These are phyloP conservation scores for Entrophospora sp. DNA, from an alignment of 192 early-diverging fungal species.

Conservation along the genomic window DNA sequence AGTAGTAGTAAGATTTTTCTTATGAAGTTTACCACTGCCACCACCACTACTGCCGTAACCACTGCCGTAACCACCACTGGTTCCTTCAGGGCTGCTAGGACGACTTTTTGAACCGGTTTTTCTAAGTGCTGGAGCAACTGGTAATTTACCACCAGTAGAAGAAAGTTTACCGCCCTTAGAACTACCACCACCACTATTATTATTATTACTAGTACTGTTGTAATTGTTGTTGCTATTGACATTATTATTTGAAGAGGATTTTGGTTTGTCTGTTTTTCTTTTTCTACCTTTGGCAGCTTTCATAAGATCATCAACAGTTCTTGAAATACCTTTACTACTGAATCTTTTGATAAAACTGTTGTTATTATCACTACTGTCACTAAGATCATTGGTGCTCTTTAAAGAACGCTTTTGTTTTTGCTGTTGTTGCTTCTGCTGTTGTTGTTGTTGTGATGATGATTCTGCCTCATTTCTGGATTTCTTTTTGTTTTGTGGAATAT, in stretches of 20 bases:
- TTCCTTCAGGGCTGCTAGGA: conserved; percentile 13
- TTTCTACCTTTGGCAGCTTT: background rate
- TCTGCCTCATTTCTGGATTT: conserved; percentile 9
- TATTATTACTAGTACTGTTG: too few relatives aligned
- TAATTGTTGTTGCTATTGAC: conserved; percentile 5
- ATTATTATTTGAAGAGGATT: background rate
- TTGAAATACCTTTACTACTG: background rate
- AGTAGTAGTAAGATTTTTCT: background rate
- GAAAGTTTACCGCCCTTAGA: too few relatives aligned
- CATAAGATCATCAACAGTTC: conserved; percentile 10
- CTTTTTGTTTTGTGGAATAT: conserved; percentile 18
- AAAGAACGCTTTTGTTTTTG: too few relatives aligned
- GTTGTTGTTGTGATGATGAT: too few relatives aligned
- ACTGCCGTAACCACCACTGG: background rate
- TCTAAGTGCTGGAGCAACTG: background rate
- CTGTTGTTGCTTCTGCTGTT: too few relatives aligned
- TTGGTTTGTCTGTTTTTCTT: background rate
- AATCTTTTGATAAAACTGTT: background rate
- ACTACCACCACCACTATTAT: too few relatives aligned
- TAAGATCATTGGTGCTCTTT: background rate
- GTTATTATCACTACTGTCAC: conserved; percentile 1
- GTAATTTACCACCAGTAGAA: background rate
- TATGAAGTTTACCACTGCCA: too few relatives aligned
- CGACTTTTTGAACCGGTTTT: conserved; percentile 10
- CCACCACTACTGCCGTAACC: too few relatives aligned